Evolutionary conservation across 208 protist genomes (phyloP).

Genomic region (Porcisia hertigi): DNA sequence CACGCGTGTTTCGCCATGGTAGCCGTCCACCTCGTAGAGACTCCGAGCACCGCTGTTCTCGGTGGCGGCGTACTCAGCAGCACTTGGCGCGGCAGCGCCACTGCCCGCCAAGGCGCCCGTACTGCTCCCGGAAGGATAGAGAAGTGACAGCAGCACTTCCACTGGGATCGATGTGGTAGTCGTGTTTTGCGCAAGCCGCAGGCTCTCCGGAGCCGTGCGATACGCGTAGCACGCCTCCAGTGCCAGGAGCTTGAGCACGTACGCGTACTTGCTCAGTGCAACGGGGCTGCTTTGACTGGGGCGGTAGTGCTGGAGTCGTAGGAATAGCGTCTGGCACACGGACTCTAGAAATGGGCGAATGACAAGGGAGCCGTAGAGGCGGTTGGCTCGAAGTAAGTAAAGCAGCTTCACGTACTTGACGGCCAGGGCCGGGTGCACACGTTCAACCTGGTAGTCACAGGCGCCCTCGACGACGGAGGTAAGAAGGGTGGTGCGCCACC

Average conservation of each 20-base stretch:
- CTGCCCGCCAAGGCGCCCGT: background rate
- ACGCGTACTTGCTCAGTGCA: constrained; percentile 86
- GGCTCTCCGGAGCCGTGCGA: constrained; percentile 36
- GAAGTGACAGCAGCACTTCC: constrained; percentile 50
- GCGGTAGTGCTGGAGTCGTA: constrained; percentile 55
- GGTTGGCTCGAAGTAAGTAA: constrained; percentile 69
- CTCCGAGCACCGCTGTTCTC: constrained; percentile 1
- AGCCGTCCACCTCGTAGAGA: constrained; percentile 2
- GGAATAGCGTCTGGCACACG: constrained; percentile 66
- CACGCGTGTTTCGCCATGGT: background rate
- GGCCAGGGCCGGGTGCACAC: constrained; percentile 51
- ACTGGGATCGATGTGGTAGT: constrained; percentile 42
- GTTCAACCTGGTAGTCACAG: constrained; percentile 43
- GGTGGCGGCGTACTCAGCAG: background rate
- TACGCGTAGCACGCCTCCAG: constrained; percentile 65
- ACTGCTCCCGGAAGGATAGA: constrained; percentile 27
- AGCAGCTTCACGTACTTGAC: constrained; percentile 86
- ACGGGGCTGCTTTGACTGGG: constrained; percentile 50
- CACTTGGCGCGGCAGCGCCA: background rate
- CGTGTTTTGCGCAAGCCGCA: constrained; percentile 31
- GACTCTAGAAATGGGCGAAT: constrained; percentile 56
- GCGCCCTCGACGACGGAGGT: constrained; percentile 72
- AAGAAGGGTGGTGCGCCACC: constrained; percentile 41
- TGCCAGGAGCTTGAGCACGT: constrained; percentile 81
- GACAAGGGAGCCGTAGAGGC: constrained; percentile 44